Percentiles rank a stretch among this genome's conserved stretches.
These are phyloP conservation scores for Crucibulum laeve DNA, from an alignment of 768 basidiomycete genomes.

Conservation along the genomic window DNA sequence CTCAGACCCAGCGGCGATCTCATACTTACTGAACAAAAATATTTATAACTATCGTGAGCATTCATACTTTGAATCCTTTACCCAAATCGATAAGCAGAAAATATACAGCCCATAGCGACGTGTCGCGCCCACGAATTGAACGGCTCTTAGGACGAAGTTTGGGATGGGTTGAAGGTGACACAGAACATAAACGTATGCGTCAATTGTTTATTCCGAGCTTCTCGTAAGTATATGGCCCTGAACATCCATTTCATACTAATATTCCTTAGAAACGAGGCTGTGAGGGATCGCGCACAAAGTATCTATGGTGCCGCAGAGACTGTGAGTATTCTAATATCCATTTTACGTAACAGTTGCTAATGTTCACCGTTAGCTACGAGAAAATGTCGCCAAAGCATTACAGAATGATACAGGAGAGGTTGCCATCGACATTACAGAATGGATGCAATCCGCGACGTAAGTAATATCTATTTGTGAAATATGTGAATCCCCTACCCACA, in stretches of 20 bases:
- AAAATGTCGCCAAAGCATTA: too few relatives aligned
- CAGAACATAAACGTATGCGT: constrained; percentile 16
- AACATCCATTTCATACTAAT: too few relatives aligned
- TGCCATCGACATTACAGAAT: too few relatives aligned
- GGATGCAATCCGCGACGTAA: too few relatives aligned
- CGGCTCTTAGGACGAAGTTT: constrained; percentile 19
- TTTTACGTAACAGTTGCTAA: too few relatives aligned
- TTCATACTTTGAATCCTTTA: not conserved
- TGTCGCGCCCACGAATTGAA: constrained; percentile 19
- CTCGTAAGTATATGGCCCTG: constrained; percentile 8
- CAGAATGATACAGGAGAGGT: too few relatives aligned
- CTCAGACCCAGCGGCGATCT: not conserved
- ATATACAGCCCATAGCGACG: constrained; percentile 11
- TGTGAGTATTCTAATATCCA: too few relatives aligned
- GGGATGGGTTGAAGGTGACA: constrained; percentile 22
- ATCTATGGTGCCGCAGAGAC: too few relatives aligned
- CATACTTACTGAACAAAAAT: not conserved
- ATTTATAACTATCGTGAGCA: constrained; percentile 2
- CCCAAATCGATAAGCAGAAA: not conserved
- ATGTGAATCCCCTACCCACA: too few relatives aligned
- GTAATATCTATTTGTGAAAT: too few relatives aligned
- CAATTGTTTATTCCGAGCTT: constrained; percentile 9
- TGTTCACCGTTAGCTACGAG: too few relatives aligned
- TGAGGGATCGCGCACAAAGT: too few relatives aligned
- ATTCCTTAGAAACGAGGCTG: not conserved